These are phyloP conservation scores for Phytophthora fragariae DNA, from an alignment of 352 stramenopile genomes.

Conservation along the genomic window DNA sequence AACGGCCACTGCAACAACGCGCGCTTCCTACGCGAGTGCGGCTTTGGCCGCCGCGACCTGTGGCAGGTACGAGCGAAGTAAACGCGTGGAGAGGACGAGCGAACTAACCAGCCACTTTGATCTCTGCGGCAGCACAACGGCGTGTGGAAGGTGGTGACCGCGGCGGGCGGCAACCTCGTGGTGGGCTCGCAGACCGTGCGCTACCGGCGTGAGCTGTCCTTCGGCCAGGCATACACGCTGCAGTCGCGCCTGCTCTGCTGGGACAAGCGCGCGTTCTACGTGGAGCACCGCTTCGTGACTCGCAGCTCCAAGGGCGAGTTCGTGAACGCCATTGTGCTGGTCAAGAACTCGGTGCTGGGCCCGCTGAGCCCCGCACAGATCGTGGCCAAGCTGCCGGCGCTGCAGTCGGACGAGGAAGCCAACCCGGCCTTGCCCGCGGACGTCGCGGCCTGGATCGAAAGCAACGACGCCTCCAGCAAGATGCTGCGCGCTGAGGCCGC, in stretches of 20 bases:
- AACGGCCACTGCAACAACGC: conserved; percentile 91
- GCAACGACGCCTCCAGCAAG: conserved; percentile 80
- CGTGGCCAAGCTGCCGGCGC: conserved; percentile 60
- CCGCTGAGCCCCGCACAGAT: conserved; percentile 64
- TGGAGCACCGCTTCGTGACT: conserved; percentile 88
- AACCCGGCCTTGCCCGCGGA: conserved; percentile 60
- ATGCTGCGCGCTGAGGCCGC: conserved; percentile 55
- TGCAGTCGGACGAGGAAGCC: conserved; percentile 37
- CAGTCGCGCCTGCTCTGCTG: conserved; percentile 82
- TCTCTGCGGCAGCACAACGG: conserved; percentile 59
- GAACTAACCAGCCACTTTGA: conserved; percentile 2
- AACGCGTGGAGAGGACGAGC: not conserved
- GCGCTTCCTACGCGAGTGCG: conserved; percentile 85
- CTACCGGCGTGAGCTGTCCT: conserved; percentile 81
- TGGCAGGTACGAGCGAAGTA: conserved; percentile 69
- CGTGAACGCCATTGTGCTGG: conserved; percentile 86
- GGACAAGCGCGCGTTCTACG: conserved; percentile 86
- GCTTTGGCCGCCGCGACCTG: conserved; percentile 77
- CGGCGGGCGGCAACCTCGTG: conserved; percentile 74
- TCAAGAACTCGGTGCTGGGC: conserved; percentile 88
- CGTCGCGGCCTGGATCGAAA: conserved; percentile 73
- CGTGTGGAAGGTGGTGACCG: conserved; percentile 70
- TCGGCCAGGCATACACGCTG: conserved; percentile 74
- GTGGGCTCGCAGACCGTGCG: conserved; percentile 84
- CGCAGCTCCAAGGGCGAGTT: conserved; percentile 49